These are phyloP conservation scores for Tolypocladium ovalisporum DNA, from an alignment of 2,329 filamentous ascomycete species.

Conservation along the genomic window DNA sequence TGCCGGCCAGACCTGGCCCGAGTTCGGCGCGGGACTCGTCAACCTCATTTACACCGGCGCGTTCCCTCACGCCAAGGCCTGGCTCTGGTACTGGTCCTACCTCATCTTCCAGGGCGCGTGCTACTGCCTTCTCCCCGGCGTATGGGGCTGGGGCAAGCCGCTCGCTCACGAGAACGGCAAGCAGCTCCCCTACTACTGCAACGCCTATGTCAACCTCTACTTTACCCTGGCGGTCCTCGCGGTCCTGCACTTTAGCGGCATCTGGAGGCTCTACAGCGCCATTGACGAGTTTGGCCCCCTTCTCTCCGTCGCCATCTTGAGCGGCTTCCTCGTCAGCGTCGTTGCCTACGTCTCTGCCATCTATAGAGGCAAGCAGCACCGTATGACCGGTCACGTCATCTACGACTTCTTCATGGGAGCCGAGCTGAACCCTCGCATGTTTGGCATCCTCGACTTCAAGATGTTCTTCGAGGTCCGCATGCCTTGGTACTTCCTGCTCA, in stretches of 20 bases:
- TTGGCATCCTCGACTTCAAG: constrained; percentile 76
- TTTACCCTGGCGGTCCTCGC: constrained; percentile 63
- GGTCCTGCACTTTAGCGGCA: constrained; percentile 67
- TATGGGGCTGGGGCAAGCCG: constrained; percentile 81
- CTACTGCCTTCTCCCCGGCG: constrained; percentile 79
- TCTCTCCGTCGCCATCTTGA: constrained; percentile 85
- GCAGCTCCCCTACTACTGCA: constrained; percentile 92
- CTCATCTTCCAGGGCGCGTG: constrained; percentile 73
- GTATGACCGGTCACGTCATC: constrained; percentile 80
- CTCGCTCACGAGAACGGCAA: constrained; percentile 72
- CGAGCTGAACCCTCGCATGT: constrained; percentile 77
- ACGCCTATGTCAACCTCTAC: constrained; percentile 79
- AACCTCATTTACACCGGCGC: constrained; percentile 71
- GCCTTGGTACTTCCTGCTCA: constrained; percentile 84
- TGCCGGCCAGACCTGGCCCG: constrained; percentile 52
- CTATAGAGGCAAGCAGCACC: constrained; percentile 70
- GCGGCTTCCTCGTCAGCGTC: constrained; percentile 73
- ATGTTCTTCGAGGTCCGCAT: constrained; percentile 94
- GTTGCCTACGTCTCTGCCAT: constrained; percentile 81
- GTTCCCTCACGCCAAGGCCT: constrained; percentile 72
- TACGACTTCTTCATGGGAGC: constrained; percentile 91
- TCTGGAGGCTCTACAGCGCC: constrained; percentile 84
- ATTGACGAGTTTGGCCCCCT: constrained; percentile 93
- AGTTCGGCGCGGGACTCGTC: constrained; percentile 63
- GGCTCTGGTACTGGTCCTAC: constrained; percentile 92